A percentile compares a stretch with the other conserved stretches of the same genome.
These are phyloP conservation scores for Ustilago nuda DNA, from an alignment of 1,284 basidiomycete species.

Conservation along the genomic window DNA sequence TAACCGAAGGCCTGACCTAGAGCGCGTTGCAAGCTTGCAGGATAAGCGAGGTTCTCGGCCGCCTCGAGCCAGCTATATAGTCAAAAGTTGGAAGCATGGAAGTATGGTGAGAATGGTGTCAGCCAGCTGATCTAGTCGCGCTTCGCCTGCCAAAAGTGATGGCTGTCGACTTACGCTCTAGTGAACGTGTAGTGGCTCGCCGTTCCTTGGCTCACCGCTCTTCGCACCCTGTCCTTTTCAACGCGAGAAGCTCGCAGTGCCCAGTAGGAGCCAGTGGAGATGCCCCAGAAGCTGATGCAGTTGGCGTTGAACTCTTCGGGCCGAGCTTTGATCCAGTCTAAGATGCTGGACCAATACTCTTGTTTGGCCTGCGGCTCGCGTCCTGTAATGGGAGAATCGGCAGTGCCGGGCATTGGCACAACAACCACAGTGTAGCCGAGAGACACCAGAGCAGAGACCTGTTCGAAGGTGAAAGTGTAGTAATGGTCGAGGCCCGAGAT, in stretches of 20 bases:
- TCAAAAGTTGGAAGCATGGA: background rate
- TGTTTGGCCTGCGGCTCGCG: slow-evolving; percentile 12
- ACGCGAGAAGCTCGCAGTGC: slow-evolving; percentile 32
- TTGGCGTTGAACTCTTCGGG: slow-evolving; percentile 13
- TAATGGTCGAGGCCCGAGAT: slow-evolving; percentile 51
- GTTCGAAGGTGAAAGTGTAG: slow-evolving; percentile 30
- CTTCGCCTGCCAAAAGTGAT: background rate
- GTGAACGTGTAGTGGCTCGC: slow-evolving; percentile 49
- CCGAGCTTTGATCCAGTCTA: slow-evolving; percentile 43
- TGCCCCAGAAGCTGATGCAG: slow-evolving; percentile 45
- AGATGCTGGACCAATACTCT: slow-evolving; percentile 33
- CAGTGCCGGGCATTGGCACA: slow-evolving; percentile 45
- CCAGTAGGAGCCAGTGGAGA: slow-evolving; percentile 48
- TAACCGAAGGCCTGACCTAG: slow-evolving; percentile 40
- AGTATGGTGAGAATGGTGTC: background rate
- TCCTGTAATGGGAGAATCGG: slow-evolving; percentile 46
- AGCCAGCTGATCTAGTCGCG: background rate
- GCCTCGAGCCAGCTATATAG: slow-evolving; percentile 42
- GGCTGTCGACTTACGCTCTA: slow-evolving; percentile 21
- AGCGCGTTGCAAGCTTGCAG: slow-evolving; percentile 39
- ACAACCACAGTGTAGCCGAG: slow-evolving; percentile 25
- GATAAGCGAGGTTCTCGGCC: slow-evolving; percentile 40
- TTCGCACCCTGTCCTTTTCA: slow-evolving; percentile 19
- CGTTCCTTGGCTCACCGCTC: slow-evolving; percentile 44
- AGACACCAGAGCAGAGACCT: slow-evolving; percentile 19